Conservation (phyloP, 106 monocot species). For the Posidonia australis region DNA sequence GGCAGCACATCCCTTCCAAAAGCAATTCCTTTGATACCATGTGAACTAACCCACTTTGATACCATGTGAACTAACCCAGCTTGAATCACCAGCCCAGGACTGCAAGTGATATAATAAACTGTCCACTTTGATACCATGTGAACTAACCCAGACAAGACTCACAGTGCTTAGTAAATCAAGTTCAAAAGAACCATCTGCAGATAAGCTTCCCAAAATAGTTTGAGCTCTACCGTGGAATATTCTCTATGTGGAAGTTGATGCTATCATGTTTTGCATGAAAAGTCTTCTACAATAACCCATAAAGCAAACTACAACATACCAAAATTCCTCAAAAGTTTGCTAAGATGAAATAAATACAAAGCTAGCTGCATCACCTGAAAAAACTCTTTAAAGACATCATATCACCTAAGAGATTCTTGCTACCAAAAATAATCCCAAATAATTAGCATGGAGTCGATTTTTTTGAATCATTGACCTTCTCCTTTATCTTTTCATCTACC, state of each 20-base stretch:
- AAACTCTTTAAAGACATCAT: too few relatives aligned
- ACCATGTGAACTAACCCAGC: constrained; percentile 15
- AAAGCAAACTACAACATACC: background rate
- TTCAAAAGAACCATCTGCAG: too few relatives aligned
- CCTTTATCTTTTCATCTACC: background rate
- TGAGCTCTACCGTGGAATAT: background rate
- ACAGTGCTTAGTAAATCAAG: background rate
- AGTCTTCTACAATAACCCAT: background rate
- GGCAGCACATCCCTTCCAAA: constrained; percentile 35
- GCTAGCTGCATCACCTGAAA: too few relatives aligned
- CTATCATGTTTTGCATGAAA: background rate
- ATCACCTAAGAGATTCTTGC: background rate
- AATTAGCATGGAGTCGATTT: constrained; percentile 1
- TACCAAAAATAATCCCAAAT: background rate
- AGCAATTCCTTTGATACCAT: constrained; percentile 23
- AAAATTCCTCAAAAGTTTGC: too few relatives aligned
- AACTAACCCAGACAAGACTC: background rate
- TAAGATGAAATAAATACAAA: too few relatives aligned
- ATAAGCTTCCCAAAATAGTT: background rate
- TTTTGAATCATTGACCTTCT: constrained; percentile 5
- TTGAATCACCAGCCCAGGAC: constrained; percentile 33
- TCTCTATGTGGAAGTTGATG: background rate
- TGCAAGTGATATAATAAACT: constrained; percentile 37
- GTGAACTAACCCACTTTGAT: constrained; percentile 20
- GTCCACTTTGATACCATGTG: background rate